phyloP scores from a whole-genome alignment of 2,329 filamentous ascomycete species.

The Fusarium sp. region DNA sequence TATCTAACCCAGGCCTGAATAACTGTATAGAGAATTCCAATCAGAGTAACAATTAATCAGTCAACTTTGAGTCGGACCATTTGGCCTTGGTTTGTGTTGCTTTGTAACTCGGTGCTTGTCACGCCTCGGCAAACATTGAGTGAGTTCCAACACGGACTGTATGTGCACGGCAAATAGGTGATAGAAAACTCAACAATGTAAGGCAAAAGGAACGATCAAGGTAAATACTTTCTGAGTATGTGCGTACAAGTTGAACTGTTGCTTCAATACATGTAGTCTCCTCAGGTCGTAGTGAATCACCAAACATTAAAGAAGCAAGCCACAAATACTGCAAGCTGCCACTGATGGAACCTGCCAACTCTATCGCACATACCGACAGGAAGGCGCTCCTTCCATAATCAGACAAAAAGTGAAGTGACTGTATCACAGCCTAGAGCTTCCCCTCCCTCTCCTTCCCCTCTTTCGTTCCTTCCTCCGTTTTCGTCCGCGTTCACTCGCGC shows the following conservation, averaged over 20 bases:
- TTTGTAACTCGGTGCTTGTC: neutral
- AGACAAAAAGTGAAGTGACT: neutral
- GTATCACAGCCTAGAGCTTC: neutral
- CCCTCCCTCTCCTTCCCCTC: neutral
- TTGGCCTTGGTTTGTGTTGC: neutral
- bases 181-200: neutral
- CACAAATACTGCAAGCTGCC: slow-evolving; percentile 20
- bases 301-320: slow-evolving; percentile 5
- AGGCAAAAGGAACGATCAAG: neutral
- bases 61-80: neutral
- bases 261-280: neutral
- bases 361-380: slow-evolving; percentile 14
- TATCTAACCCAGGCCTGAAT: neutral
- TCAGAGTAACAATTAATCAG: neutral
- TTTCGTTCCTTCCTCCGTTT: neutral
- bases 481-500: neutral
- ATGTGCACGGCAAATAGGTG: neutral
- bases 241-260: neutral
- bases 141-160: neutral
- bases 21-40: neutral
- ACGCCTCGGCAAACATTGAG: neutral
- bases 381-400: slow-evolving; percentile 4
- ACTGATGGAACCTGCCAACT: slow-evolving; percentile 37
- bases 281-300: slow-evolving; percentile 6
- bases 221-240: neutral